Conservation (phyloP, 1,284 basidiomycete species). For the Heterobasidion annosum region DNA sequence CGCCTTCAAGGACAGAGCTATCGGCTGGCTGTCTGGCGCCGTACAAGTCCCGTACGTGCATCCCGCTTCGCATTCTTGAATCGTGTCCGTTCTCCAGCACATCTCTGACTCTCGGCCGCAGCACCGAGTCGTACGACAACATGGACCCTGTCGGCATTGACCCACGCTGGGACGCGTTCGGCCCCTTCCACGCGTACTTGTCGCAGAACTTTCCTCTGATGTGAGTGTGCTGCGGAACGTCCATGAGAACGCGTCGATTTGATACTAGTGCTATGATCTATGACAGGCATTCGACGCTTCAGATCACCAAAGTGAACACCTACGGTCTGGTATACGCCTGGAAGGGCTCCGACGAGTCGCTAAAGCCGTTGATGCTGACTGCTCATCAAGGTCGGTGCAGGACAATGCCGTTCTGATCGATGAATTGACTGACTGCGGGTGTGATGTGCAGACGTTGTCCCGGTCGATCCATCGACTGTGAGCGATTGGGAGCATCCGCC, state of each 20-base stretch:
- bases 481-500: slow-evolving; percentile 39
- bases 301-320: slow-evolving; percentile 50
- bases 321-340: slow-evolving; percentile 61
- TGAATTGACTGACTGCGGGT: background rate
- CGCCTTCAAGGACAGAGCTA: slow-evolving; percentile 34
- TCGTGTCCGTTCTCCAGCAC: background rate
- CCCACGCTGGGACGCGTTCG: slow-evolving; percentile 33
- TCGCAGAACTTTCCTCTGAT: slow-evolving; percentile 28
- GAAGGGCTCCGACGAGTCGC: slow-evolving; percentile 40
- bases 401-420: background rate
- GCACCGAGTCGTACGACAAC: slow-evolving; percentile 31
- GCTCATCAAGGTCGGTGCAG: slow-evolving; percentile 49
- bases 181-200: slow-evolving; percentile 32
- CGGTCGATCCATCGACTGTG: slow-evolving; percentile 43
- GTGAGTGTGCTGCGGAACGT: slow-evolving; percentile 18
- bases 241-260: background rate
- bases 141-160: slow-evolving; percentile 33
- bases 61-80: background rate
- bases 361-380: slow-evolving; percentile 62
- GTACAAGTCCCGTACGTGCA: slow-evolving; percentile 24
- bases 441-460: slow-evolving; percentile 38
- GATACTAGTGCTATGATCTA: background rate
- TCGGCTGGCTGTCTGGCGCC: slow-evolving; percentile 48
- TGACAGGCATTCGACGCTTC: slow-evolving; percentile 39
- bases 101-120: slow-evolving; percentile 5